Evolutionary conservation across 1,139 yeast species (phyloP).

Genomic region (Geotrichum bryndzae): DNA sequence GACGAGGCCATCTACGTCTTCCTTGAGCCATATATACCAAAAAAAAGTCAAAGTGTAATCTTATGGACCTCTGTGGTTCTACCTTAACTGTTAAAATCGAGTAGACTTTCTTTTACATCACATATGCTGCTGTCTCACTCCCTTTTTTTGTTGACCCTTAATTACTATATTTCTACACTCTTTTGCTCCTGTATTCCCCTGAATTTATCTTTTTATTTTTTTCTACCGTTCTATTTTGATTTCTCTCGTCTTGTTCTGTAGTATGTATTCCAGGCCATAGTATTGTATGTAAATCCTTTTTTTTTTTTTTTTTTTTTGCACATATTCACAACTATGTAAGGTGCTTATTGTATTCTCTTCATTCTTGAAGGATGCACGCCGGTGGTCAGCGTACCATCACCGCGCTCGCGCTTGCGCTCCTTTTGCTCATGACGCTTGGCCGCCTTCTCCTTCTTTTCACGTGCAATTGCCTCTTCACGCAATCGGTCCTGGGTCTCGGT

Average conservation of each 20-base stretch:
- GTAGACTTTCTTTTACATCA: too few species aligned
- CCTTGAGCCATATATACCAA: slow-evolving; percentile 38
- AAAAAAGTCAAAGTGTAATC: slow-evolving; percentile 7
- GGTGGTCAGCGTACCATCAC: slow-evolving; percentile 22
- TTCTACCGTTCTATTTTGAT: not conserved
- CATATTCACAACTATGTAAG: not conserved
- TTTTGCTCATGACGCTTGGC: slow-evolving; percentile 17
- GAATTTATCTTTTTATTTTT: not conserved
- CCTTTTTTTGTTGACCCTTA: not conserved
- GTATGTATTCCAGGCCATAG: not conserved
- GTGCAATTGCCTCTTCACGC: slow-evolving; percentile 26
- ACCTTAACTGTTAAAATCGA: too few species aligned
- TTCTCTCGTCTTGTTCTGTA: not conserved
- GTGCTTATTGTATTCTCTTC: slow-evolving; percentile 7
- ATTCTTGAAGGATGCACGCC: slow-evolving; percentile 55
- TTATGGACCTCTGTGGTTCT: not conserved
- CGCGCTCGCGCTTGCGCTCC: slow-evolving; percentile 4
- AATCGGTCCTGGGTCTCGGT: slow-evolving; percentile 51
- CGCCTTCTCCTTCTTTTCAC: slow-evolving; percentile 27
- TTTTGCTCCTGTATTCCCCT: not conserved
- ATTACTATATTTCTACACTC: not conserved
- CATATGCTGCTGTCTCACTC: too few species aligned
- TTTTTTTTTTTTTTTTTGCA: not conserved
- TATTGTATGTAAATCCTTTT: not conserved
- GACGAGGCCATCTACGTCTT: slow-evolving; percentile 74